Conservation (phyloP, 208 protist species). For the Crithidia brevicula region DNA sequence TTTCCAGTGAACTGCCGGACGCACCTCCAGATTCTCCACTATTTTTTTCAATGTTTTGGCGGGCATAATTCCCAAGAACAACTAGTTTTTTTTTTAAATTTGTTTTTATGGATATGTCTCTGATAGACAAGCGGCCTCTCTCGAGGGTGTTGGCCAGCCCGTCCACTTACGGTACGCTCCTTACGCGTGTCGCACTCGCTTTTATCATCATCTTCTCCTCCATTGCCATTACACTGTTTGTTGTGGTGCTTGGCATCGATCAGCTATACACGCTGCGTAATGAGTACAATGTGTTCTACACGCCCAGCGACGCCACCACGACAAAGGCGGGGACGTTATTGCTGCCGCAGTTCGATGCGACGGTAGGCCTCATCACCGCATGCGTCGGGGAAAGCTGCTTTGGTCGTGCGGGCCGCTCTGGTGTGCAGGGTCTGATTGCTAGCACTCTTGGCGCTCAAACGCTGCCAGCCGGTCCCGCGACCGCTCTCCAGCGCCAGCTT, state of each 20-base stretch:
- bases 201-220: constrained; percentile 9
- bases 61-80: too few relatives aligned
- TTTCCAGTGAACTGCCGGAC: too few relatives aligned
- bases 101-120: too few relatives aligned
- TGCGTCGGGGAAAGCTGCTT: constrained; percentile 37
- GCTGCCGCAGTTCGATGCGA: constrained; percentile 45
- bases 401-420: constrained; percentile 15
- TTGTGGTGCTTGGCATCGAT: constrained; percentile 11
- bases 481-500: constrained; percentile 15
- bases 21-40: too few relatives aligned
- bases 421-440: constrained; percentile 24
- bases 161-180: constrained; percentile 5
- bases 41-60: too few relatives aligned
- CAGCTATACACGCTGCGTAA: constrained; percentile 17
- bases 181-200: constrained; percentile 5
- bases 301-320: not conserved
- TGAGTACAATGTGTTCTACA: constrained; percentile 18
- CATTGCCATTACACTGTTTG: constrained; percentile 8
- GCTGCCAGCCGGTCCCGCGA: not conserved
- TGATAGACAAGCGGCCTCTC: not conserved
- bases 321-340: constrained; percentile 7
- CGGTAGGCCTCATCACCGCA: constrained; percentile 41
- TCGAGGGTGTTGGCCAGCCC: not conserved
- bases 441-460: not conserved
- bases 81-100: constrained; percentile 21